These are phyloP conservation scores for Eucalyptus brandiana DNA, from an alignment of 345 rosid species.

Conservation along the genomic window DNA sequence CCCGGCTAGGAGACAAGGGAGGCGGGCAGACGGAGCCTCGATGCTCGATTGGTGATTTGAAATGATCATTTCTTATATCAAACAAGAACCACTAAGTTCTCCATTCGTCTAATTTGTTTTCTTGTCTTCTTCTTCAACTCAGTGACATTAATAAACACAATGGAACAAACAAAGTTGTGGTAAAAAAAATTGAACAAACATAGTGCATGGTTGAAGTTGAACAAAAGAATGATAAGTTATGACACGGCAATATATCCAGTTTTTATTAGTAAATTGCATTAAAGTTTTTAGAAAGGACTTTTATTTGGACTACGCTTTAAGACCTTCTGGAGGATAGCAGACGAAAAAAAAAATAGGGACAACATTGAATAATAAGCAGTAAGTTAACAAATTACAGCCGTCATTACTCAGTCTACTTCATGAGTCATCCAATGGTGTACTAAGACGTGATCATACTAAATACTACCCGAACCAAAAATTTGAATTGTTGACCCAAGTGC, in stretches of 20 bases:
- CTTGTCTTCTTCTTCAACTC: not conserved
- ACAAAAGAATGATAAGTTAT: not conserved
- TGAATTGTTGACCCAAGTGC: not conserved
- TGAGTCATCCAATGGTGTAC: not conserved
- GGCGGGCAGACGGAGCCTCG: too few species aligned
- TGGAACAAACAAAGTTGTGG: not conserved
- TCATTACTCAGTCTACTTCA: not conserved
- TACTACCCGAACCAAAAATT: not conserved
- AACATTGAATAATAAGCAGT: not conserved
- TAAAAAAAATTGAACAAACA: not conserved
- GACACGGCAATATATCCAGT: not conserved
- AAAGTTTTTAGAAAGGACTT: not conserved
- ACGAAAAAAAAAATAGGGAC: not conserved
- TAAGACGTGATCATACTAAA: too few species aligned
- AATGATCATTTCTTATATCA: not conserved
- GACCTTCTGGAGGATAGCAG: not conserved
- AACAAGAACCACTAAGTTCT: not conserved
- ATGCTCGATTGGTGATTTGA: not conserved
- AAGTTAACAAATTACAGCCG: not conserved
- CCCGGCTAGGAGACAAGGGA: too few species aligned
- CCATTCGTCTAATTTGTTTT: not conserved
- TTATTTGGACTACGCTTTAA: not conserved
- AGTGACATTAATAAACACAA: not conserved
- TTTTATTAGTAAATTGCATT: not conserved
- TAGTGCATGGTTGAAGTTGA: not conserved